These are phyloP conservation scores for Acorus gramineus DNA, from an alignment of 106 monocot species.

Conservation along the genomic window DNA sequence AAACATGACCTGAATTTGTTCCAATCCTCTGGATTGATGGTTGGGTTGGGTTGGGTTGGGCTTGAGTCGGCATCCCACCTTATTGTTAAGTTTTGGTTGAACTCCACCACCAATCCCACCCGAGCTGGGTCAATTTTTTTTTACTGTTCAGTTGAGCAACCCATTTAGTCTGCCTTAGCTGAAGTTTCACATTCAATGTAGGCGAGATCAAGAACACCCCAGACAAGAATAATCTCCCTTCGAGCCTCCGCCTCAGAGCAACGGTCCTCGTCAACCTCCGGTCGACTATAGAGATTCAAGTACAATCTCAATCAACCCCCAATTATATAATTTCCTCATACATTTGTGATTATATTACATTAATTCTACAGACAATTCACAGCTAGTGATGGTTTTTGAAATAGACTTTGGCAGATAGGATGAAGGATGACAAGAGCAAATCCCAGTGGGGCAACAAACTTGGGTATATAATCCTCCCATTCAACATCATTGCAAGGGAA, in stretches of 20 bases:
- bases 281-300: constrained; percentile 41
- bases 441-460: constrained; percentile 53
- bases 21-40: too few species aligned
- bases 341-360: background rate
- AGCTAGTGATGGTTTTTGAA: background rate
- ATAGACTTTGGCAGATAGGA: constrained; percentile 56
- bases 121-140: too few species aligned
- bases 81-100: too few species aligned
- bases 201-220: constrained; percentile 10
- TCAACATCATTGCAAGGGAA: constrained; percentile 23
- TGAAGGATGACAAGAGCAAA: constrained; percentile 18
- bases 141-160: too few species aligned
- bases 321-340: background rate
- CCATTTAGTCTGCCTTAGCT: too few species aligned
- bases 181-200: background rate
- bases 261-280: constrained; percentile 55
- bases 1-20: too few species aligned
- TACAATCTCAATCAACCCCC: constrained; percentile 7
- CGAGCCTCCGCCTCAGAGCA: constrained; percentile 34
- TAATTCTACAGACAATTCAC: background rate
- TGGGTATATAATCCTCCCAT: constrained; percentile 43
- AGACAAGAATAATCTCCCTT: constrained; percentile 9
- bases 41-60: too few species aligned
- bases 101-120: too few species aligned
- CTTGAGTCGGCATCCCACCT: too few species aligned